phyloP scores from a whole-genome alignment of 345 rosid genomes.

The Rhizophora mangle region DNA sequence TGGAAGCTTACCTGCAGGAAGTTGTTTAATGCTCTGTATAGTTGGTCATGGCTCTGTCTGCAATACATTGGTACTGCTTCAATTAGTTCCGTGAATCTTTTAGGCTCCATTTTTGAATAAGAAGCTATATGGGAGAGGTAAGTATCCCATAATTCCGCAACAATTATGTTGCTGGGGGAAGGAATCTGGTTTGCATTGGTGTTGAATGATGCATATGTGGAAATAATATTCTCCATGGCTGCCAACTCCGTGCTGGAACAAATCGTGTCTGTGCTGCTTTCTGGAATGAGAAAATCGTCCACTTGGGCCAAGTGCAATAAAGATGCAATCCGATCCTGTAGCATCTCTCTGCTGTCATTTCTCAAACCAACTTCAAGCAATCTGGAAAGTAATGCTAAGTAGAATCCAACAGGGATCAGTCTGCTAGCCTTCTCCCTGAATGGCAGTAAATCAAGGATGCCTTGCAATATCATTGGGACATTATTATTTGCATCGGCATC shows the following conservation, averaged over 20 bases:
- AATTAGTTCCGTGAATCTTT: slow-evolving; percentile 50
- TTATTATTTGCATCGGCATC: slow-evolving; percentile 17
- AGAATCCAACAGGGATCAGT: slow-evolving; percentile 65
- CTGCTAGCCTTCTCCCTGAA: slow-evolving; percentile 47
- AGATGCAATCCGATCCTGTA: slow-evolving; percentile 58
- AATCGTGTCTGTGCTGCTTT: slow-evolving; percentile 23
- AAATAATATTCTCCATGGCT: slow-evolving; percentile 54
- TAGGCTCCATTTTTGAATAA: slow-evolving; percentile 42
- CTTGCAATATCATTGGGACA: slow-evolving; percentile 38
- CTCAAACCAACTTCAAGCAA: slow-evolving; percentile 40
- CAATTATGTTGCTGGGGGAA: slow-evolving; percentile 37
- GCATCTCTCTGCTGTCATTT: slow-evolving; percentile 36
- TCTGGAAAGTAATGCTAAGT: slow-evolving; percentile 55
- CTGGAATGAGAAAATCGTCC: slow-evolving; percentile 55
- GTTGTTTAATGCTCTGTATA: slow-evolving; percentile 55
- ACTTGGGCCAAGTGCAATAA: slow-evolving; percentile 47
- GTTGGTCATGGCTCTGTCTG: slow-evolving; percentile 64
- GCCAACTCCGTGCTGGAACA: slow-evolving; percentile 48
- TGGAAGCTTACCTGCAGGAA: slow-evolving; percentile 51
- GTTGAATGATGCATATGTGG: slow-evolving; percentile 38
- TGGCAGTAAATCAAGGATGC: slow-evolving; percentile 56
- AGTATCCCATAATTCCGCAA: slow-evolving; percentile 63
- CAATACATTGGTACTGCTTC: slow-evolving; percentile 54
- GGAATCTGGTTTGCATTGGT: slow-evolving; percentile 34
- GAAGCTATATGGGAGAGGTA: slow-evolving; percentile 45